phyloP scores from a whole-genome alignment of 2,329 filamentous ascomycete species.

The Blastomyces emzantsi region DNA sequence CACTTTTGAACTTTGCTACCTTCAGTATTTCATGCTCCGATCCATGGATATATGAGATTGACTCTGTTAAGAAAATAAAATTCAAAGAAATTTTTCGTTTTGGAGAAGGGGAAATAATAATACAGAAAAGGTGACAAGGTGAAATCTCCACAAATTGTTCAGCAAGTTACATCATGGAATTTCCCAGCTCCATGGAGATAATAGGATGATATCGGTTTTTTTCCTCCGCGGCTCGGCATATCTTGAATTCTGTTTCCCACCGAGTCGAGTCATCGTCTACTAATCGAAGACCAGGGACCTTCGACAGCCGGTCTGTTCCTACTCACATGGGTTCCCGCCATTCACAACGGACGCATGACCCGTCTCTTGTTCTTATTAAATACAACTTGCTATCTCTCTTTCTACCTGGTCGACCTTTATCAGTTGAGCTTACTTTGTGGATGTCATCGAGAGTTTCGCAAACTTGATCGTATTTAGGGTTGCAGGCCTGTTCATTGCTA shows the following conservation, averaged over 20 bases:
- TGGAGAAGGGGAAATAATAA: background rate
- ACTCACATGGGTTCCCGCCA: background rate
- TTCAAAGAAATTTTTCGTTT: background rate
- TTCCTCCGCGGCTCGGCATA: background rate
- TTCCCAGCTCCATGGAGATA: background rate
- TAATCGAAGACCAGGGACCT: background rate
- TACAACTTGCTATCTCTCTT: background rate
- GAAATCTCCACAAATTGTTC: too few relatives aligned
- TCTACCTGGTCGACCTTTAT: background rate
- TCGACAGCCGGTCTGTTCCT: background rate
- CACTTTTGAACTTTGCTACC: background rate
- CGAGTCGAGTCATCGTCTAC: background rate
- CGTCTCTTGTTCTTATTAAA: background rate
- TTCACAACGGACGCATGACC: background rate
- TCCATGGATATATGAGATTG: too few relatives aligned
- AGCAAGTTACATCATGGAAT: too few relatives aligned
- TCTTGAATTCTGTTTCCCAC: background rate
- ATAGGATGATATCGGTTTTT: background rate
- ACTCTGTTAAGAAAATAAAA: too few relatives aligned
- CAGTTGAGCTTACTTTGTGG: background rate
- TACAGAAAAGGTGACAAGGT: too few relatives aligned
- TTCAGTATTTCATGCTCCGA: too few relatives aligned
- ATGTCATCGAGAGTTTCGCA: background rate
- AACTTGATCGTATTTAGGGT: background rate
- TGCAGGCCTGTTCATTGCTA: background rate